phyloP scores from a whole-genome alignment of 495 filamentous ascomycete genomes.

The Xylaria nigripes region DNA sequence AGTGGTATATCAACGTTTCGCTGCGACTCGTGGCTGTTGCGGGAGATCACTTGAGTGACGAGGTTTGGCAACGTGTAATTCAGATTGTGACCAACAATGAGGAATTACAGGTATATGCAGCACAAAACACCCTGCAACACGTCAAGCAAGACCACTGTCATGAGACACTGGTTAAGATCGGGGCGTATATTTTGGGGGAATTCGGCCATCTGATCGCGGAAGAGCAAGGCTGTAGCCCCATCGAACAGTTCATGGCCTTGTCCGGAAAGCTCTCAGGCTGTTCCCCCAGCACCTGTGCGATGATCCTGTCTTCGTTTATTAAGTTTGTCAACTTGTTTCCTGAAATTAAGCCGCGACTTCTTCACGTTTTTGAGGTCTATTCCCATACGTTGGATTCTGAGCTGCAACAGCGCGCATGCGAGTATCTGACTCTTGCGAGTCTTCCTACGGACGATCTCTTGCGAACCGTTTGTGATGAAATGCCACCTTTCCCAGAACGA shows the following conservation, averaged over 20 bases:
- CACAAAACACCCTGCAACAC: slow-evolving; percentile 82
- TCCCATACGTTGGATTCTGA: slow-evolving; percentile 94
- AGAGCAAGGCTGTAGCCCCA: slow-evolving; percentile 82
- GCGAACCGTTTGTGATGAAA: slow-evolving; percentile 94
- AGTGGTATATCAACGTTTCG: slow-evolving; percentile 99
- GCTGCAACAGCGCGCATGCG: slow-evolving; percentile 91
- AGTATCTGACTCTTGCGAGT: slow-evolving; percentile 83
- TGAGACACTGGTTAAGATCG: slow-evolving; percentile 95
- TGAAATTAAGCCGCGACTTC: slow-evolving; percentile 92
- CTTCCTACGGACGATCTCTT: slow-evolving; percentile 85
- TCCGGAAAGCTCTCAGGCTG: slow-evolving; percentile 84
- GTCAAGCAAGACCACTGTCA: slow-evolving; percentile 88
- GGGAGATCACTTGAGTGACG: slow-evolving; percentile 96
- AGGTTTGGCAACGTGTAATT: slow-evolving; percentile 98
- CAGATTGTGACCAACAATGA: slow-evolving; percentile 99
- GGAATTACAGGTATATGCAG: slow-evolving; percentile 92
- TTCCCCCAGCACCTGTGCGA: slow-evolving; percentile 81
- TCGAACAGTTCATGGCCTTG: slow-evolving; percentile 93
- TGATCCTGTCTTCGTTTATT: slow-evolving; percentile 89
- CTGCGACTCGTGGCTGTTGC: slow-evolving; percentile 91
- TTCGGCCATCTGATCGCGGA: slow-evolving; percentile 99
- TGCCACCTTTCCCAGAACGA: slow-evolving; percentile 96
- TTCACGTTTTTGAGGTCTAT: slow-evolving; percentile 84
- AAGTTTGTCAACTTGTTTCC: slow-evolving; percentile 99
- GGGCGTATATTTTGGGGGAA: slow-evolving; percentile 89